Percentiles rank a stretch among this genome's conserved stretches.
Conservation (phyloP, 495 filamentous ascomycete species). For the Geoglossum glabrum region DNA sequence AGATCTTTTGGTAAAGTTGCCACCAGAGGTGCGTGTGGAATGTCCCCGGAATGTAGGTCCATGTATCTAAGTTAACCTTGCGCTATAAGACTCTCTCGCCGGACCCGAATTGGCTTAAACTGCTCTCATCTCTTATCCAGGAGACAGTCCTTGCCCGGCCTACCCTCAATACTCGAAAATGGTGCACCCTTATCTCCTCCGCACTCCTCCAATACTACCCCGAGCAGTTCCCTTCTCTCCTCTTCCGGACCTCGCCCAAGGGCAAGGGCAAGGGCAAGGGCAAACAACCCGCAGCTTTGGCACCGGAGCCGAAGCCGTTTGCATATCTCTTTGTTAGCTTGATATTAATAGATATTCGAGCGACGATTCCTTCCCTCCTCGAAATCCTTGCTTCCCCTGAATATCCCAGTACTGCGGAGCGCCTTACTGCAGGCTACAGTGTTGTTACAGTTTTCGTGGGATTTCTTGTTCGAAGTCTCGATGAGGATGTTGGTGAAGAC, state of each 20-base stretch:
- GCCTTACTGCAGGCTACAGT: slow-evolving; percentile 37
- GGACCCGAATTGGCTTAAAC: background rate
- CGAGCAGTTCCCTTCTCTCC: background rate
- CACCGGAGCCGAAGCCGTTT: slow-evolving; percentile 17
- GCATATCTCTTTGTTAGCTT: slow-evolving; percentile 40
- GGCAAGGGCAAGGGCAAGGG: no score
- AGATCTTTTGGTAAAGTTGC: slow-evolving; percentile 21
- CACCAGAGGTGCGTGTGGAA: slow-evolving; percentile 19
- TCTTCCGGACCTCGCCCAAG: slow-evolving; percentile 5
- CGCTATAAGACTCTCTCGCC: background rate
- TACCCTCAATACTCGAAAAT: background rate
- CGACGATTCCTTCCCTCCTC: slow-evolving; percentile 39
- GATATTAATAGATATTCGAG: slow-evolving; percentile 38
- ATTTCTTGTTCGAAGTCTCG: slow-evolving; percentile 29
- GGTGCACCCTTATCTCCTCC: background rate
- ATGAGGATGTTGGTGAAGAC: slow-evolving; percentile 16
- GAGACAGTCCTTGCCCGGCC: background rate
- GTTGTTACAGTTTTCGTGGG: slow-evolving; percentile 37
- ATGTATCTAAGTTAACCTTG: background rate
- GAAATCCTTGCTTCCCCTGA: slow-evolving; percentile 26
- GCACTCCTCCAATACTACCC: slow-evolving; percentile 3
- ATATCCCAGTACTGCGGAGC: slow-evolving; percentile 27
- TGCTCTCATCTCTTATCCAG: background rate
- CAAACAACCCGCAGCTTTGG: background rate
- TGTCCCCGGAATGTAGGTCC: background rate